Percentiles rank a stretch among this genome's conserved stretches.
Evolutionary conservation across 768 basidiomycete genomes (phyloP).

Genomic region (Leccinum imitatum): DNA sequence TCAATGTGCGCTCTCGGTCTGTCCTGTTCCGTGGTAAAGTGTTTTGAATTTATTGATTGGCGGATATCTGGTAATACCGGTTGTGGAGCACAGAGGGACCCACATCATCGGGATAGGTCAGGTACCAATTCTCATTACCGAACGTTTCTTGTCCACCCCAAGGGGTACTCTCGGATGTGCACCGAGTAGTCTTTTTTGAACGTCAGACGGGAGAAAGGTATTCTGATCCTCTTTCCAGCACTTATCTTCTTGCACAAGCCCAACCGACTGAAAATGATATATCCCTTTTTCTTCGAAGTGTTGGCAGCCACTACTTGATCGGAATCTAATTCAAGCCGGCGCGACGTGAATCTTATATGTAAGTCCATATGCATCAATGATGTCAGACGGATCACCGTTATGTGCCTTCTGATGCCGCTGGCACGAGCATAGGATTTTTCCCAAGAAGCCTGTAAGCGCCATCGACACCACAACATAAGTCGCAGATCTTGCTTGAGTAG

Average conservation of each 20-base stretch:
- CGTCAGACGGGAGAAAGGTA: no score
- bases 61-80: not conserved
- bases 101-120: not conserved
- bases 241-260: no score
- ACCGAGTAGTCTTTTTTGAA: no score
- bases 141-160: no score
- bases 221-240: no score
- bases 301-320: no score
- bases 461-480: conserved; percentile 64
- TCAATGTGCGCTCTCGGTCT: not conserved
- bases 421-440: conserved; percentile 46
- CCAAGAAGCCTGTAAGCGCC: conserved; percentile 63
- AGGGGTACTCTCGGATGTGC: no score
- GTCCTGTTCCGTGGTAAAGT: not conserved
- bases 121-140: not conserved
- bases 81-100: no score
- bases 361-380: not conserved
- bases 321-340: not conserved
- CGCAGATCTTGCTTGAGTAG: conserved; percentile 42
- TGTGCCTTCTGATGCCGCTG: not conserved
- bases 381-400: no score
- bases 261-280: no score
- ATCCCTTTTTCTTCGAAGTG: no score
- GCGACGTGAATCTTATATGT: conserved; percentile 50
- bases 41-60: not conserved